These are phyloP conservation scores for Pinus albicaulis DNA, from an alignment of 75 land plant genomes.

Conservation along the genomic window DNA sequence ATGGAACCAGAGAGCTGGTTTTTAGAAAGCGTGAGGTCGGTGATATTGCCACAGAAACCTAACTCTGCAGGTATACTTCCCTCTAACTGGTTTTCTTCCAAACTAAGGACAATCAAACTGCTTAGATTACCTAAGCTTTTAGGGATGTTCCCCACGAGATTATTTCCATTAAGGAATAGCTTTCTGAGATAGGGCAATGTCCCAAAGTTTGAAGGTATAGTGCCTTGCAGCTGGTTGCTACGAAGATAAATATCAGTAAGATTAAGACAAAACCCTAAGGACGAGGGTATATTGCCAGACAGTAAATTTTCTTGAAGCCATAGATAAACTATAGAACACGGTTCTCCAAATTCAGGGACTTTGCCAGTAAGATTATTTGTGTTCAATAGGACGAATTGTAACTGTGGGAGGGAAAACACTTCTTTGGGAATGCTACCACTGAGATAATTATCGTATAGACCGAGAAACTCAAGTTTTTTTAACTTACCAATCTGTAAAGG, in stretches of 20 bases:
- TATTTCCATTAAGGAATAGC: slow-evolving; percentile 24
- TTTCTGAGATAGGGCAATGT: slow-evolving; percentile 18
- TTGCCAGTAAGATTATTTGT: slow-evolving; percentile 32
- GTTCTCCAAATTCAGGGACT: slow-evolving; percentile 19
- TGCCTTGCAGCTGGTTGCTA: slow-evolving; percentile 26
- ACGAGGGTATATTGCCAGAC: slow-evolving; percentile 29
- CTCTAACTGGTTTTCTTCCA: slow-evolving; percentile 23
- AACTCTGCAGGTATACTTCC: slow-evolving; percentile 31
- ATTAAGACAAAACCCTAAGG: slow-evolving; percentile 23
- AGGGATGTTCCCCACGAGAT: slow-evolving; percentile 27
- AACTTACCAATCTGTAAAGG: slow-evolving; percentile 18
- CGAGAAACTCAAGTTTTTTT: slow-evolving; percentile 19
- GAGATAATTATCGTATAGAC: slow-evolving; percentile 25
- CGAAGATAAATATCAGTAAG: slow-evolving; percentile 15
- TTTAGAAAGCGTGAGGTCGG: neutral
- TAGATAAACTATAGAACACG: slow-evolving; percentile 8
- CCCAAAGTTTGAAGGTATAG: slow-evolving; percentile 25
- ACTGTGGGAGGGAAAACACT: slow-evolving; percentile 17
- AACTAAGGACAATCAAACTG: slow-evolving; percentile 14
- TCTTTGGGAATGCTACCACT: slow-evolving; percentile 23
- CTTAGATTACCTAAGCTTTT: slow-evolving; percentile 14
- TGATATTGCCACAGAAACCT: slow-evolving; percentile 17
- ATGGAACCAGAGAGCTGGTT: slow-evolving; percentile 24
- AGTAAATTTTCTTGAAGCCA: slow-evolving; percentile 16
- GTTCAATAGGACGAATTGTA: slow-evolving; percentile 18